A percentile compares a stretch with the other conserved stretches of the same genome.
Evolutionary conservation across 306 rosid genomes (phyloP).

Genomic region (Citrullus colocynthis): DNA sequence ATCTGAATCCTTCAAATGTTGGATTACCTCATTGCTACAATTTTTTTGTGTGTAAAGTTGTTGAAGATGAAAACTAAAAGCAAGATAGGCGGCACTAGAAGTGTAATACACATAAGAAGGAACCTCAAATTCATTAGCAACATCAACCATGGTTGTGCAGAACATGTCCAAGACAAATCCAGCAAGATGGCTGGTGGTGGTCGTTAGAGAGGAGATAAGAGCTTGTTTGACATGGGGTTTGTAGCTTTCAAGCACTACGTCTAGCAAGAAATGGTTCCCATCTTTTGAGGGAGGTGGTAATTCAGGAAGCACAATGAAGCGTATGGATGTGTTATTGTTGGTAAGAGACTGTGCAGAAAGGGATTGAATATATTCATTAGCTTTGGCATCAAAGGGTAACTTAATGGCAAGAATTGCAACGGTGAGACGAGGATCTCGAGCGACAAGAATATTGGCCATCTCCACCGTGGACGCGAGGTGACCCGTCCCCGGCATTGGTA

Average conservation of each 20-base stretch:
- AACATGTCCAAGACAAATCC: background rate
- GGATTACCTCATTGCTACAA: background rate
- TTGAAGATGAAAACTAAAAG: background rate
- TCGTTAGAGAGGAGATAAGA: background rate
- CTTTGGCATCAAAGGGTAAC: background rate
- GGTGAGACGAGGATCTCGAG: constrained; percentile 11
- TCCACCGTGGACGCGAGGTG: constrained; percentile 17
- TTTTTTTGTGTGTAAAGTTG: background rate
- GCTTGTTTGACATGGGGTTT: background rate
- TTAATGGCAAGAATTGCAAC: constrained; percentile 9
- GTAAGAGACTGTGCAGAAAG: background rate
- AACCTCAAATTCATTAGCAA: background rate
- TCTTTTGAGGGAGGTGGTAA: background rate
- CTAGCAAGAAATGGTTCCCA: background rate
- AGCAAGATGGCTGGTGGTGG: background rate
- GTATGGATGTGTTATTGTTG: background rate
- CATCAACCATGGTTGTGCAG: background rate
- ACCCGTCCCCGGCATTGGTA: constrained; percentile 15
- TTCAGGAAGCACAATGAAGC: constrained; percentile 4
- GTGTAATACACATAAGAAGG: constrained; percentile 5
- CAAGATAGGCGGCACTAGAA: background rate
- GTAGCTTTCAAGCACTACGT: background rate
- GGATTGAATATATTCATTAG: background rate
- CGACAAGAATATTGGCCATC: constrained; percentile 20
- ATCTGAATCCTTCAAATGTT: background rate